Percentiles rank a stretch among this genome's conserved stretches.
These are phyloP conservation scores for Cutaneotrichosporon spelunceum DNA, from an alignment of 1,284 basidiomycete genomes.

Conservation along the genomic window DNA sequence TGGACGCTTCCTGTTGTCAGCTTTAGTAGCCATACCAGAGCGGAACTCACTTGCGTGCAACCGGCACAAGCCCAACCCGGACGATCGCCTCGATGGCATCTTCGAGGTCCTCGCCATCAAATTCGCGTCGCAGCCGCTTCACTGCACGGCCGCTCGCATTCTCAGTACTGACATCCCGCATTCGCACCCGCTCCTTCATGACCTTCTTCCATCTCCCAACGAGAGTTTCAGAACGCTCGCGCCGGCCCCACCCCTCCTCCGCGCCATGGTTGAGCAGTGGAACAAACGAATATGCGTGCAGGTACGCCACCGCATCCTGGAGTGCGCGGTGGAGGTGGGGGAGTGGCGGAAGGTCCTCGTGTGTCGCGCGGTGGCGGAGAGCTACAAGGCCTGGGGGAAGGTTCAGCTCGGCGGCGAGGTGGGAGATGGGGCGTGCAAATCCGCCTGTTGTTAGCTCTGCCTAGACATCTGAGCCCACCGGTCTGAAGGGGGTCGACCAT, in stretches of 20 bases:
- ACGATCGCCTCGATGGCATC: conserved; percentile 64
- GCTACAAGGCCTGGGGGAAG: conserved; percentile 91
- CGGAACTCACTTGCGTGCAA: conserved; percentile 67
- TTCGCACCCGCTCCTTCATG: conserved; percentile 48
- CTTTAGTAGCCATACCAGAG: background rate
- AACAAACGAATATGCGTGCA: conserved; percentile 71
- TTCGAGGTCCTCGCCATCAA: conserved; percentile 57
- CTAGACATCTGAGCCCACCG: conserved; percentile 55
- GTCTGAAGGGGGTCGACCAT: conserved; percentile 90
- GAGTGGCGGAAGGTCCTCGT: conserved; percentile 89
- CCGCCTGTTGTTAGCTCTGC: conserved; percentile 25
- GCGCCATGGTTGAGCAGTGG: conserved; percentile 63
- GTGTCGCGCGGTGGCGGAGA: conserved; percentile 88
- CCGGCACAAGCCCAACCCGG: conserved; percentile 70
- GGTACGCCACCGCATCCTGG: conserved; percentile 59
- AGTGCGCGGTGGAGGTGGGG: conserved; percentile 73
- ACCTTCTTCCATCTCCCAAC: conserved; percentile 46
- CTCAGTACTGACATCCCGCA: conserved; percentile 70
- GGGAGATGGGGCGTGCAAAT: conserved; percentile 84
- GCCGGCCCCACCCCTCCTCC: conserved; percentile 39
- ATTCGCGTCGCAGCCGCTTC: conserved; percentile 38
- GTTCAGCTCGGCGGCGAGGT: conserved; percentile 79
- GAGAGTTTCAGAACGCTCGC: conserved; percentile 56
- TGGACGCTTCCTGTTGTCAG: conserved; percentile 22
- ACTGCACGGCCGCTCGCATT: conserved; percentile 55